phyloP scores from a whole-genome alignment of 208 protist species.

The Trypanosoma rangeli region DNA sequence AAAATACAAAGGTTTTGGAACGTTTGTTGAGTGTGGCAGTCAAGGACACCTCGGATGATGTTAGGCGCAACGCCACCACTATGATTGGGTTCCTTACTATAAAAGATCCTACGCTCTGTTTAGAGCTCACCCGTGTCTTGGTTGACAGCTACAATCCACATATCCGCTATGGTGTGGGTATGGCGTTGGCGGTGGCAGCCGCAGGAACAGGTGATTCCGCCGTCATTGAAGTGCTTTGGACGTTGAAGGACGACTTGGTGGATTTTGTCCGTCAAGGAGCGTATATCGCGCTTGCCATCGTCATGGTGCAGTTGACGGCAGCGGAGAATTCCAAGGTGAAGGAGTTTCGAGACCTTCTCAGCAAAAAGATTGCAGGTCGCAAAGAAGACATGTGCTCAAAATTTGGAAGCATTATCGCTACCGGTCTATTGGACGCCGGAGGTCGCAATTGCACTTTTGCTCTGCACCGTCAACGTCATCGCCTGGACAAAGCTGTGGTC shows the following conservation, averaged over 20 bases:
- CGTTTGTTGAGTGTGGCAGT: slow-evolving; percentile 97
- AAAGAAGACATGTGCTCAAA: slow-evolving; percentile 96
- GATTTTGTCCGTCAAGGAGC: slow-evolving; percentile 98
- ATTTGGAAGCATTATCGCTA: slow-evolving; percentile 97
- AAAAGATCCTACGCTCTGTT: slow-evolving; percentile 92
- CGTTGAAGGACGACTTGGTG: slow-evolving; percentile 92
- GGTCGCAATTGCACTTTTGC: slow-evolving; percentile 97
- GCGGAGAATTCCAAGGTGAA: slow-evolving; percentile 87
- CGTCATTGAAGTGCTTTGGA: slow-evolving; percentile 95
- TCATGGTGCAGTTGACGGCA: slow-evolving; percentile 95
- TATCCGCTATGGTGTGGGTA: slow-evolving; percentile 97
- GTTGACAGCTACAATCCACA: slow-evolving; percentile 99
- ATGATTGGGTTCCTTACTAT: slow-evolving; percentile 98
- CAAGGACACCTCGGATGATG: slow-evolving; percentile 98
- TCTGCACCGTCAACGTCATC: slow-evolving; percentile 94
- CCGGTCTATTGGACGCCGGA: slow-evolving; percentile 98
- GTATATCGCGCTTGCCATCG: slow-evolving; percentile 95
- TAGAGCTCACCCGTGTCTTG: slow-evolving; percentile 78
- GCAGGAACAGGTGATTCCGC: slow-evolving; percentile 95
- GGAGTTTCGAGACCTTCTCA: slow-evolving; percentile 79
- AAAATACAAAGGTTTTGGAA: slow-evolving; percentile 94
- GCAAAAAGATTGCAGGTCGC: slow-evolving; percentile 85
- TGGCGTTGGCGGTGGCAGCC: slow-evolving; percentile 97
- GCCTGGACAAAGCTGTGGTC: slow-evolving; percentile 94
- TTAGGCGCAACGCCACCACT: slow-evolving; percentile 97